Base-by-base conservation (phyloP, 1,284 basidiomycete genomes). In the Ganoderma sp. region DNA sequence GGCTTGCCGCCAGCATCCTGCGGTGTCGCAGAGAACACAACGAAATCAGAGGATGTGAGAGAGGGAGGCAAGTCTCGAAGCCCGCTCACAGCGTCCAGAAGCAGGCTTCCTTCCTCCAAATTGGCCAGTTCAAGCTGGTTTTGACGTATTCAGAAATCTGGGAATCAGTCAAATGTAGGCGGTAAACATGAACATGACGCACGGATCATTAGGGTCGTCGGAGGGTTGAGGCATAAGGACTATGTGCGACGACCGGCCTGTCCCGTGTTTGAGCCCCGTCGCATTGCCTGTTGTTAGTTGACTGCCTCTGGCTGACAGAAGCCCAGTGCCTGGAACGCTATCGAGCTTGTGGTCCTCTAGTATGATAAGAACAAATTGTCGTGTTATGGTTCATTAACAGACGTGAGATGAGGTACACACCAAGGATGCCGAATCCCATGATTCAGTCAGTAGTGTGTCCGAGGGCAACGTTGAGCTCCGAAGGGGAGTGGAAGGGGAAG, bases 151-250 rank as follows among this genome's bases (percentile, higher is more conserved):
- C 28, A 22, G 4, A 32, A 6, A 19, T 19, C 22, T 5, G 19
- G n/a, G 6, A n/a, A 2, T 32, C 2, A 32, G 28, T 4, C 28
- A 4, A 32, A 32, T 32, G 28, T 32, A 32, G 28, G 4, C 28
- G 4, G 28, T n/a, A 1, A 22, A n/a, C 22, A 48, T n/a, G n/a
- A n/a, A n/a, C n/a, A n/a, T 19, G 22, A 74, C 80, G 60, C 60
- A 81, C 79, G 82, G 82, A 66, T 83, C 83, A 64, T 77, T 77
- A 8, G 81, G 82, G 67, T 84, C 81, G 57, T 84, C 81, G 5
- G 82, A 82, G 3, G 82, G 83, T 71, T 84, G 83, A 19, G 83
- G 83, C 25, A 84, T 77, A n/a, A 84, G 79, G 17, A 83, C 75
- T 37, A 83, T 75, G 73, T 84, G 81, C 7, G 79, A 74, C 69